Conservation (phyloP, 2,329 filamentous ascomycete genomes). For the Chrysoporthe puriensis region DNA sequence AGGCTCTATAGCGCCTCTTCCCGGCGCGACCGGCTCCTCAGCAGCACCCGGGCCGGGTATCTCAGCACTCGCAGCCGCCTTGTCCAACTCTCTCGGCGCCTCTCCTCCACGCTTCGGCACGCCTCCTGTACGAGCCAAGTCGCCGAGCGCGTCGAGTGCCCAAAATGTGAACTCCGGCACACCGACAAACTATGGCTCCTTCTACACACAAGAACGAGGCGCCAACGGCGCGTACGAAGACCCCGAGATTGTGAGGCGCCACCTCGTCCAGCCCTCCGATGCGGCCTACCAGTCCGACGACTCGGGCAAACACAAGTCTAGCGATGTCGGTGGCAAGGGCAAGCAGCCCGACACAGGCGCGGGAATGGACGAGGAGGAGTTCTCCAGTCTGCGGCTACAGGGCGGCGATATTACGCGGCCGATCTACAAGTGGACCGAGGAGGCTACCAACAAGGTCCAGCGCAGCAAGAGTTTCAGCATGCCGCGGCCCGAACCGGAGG, state of each 20-base stretch:
- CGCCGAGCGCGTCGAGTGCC: constrained; percentile 56
- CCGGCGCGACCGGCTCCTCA: constrained; percentile 62
- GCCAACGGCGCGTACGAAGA: constrained; percentile 75
- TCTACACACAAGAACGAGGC: constrained; percentile 68
- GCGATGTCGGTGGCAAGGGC: constrained; percentile 52
- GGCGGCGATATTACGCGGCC: constrained; percentile 93
- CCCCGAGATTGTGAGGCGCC: constrained; percentile 86
- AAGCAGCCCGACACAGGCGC: constrained; percentile 54
- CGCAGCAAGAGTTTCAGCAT: constrained; percentile 89
- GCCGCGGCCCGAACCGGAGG: constrained; percentile 76
- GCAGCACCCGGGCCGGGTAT: constrained; percentile 74
- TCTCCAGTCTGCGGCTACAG: constrained; percentile 90
- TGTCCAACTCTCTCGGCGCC: constrained; percentile 73
- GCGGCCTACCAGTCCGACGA: constrained; percentile 50
- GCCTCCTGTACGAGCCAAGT: constrained; percentile 61
- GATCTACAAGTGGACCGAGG: constrained; percentile 96
- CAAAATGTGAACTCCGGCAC: constrained; percentile 53
- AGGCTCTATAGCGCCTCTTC: constrained; percentile 63
- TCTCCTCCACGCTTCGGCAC: constrained; percentile 73
- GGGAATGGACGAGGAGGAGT: constrained; percentile 71
- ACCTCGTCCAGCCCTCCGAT: constrained; percentile 74
- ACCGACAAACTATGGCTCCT: constrained; percentile 82
- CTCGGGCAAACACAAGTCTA: constrained; percentile 40
- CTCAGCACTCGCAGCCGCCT: constrained; percentile 85
- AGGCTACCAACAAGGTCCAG: constrained; percentile 71